Percentiles rank a stretch among this genome's conserved stretches.
Conservation (phyloP, 176 grass and related monocot genomes). For the maize (Zea mays) region Zm-B73-REFERENCE-NAM-5.0 NC_050099.1:216260501-216261000, state of each 20-base stretch:
- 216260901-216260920: slow-evolving; percentile 27
- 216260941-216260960: background rate
- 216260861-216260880: too few species aligned
- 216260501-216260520: too few species aligned
- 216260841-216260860: background rate
- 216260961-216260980: background rate
- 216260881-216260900: too few species aligned
- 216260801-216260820: too few species aligned
- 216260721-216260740: background rate
- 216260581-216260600: too few species aligned
- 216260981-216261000: background rate
- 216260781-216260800: background rate
- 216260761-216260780: background rate
- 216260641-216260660: too few species aligned
- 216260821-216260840: background rate
- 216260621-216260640: too few species aligned
- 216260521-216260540: too few species aligned
- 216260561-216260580: too few species aligned
- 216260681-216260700: background rate
- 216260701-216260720: background rate
- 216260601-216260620: too few species aligned
- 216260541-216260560: too few species aligned
- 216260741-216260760: background rate
- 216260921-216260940: background rate
- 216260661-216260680: background rate